Base-by-base conservation (phyloP, 345 rosid genomes). In the Eutrema yunnanense region DNA sequence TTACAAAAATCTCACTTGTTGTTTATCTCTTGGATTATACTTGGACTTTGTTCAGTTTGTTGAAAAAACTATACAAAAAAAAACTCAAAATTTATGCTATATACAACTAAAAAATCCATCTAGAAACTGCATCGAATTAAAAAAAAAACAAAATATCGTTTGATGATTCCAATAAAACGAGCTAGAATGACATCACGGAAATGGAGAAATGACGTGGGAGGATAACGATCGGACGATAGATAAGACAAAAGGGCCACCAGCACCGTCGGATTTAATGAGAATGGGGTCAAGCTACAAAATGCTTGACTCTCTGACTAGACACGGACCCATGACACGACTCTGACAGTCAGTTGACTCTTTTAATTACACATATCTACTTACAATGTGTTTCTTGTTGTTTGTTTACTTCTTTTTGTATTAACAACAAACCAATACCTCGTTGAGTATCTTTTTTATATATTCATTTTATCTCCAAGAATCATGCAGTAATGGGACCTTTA, bases 261-360 rank as follows among this genome's bases (percentile, higher is more conserved):
- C 84, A 88, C 91, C 89, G 89, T 82, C 85, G 78, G 86, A 82
- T 82, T 77, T 50, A 67, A 67, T 72, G 81, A 58, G 9, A 16
- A 46, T 37, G 78, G 81, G 78, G 81, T 68, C 83, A 59, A 79
- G 37, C 51, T 9, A 49, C 4, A 51, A 19, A 54, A 36, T 41
- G 41, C 54, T 81, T 82, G 90, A 88, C 88, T 43, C 59, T 69
- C 84, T 77, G 85, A 84, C 82, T 44, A n/a, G 79, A 84, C 69
- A 84, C 69, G 61, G 62, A 67, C 65, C 74, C 73, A n/a, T 4
- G 71, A 71, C 77, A 76, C 71, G 46, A 72, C 65, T 61, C 77
- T 80, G 86, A 76, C 81, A 65, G 42, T 58, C 80, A 26, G 43
- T 86, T 85, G 89, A 88, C 90, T 69, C 64, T 86, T 46, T 76